Evolutionary conservation across 345 rosid genomes (phyloP).

Genomic region (Draba incana): DNA sequence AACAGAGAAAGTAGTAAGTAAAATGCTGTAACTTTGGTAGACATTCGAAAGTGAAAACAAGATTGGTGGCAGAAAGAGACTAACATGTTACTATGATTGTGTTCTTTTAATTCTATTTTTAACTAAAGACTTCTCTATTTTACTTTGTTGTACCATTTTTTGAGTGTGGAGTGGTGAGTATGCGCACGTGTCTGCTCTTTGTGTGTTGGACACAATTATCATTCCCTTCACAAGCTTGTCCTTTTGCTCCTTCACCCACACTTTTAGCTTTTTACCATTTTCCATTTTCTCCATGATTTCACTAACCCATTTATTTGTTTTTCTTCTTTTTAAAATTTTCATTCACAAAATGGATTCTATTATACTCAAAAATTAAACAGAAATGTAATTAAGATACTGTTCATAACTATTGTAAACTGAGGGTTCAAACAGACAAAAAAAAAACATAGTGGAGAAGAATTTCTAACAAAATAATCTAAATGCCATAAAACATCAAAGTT

Average conservation of each 20-base stretch:
- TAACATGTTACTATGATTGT: conserved; percentile 36
- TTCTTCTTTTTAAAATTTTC: not conserved
- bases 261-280: not conserved
- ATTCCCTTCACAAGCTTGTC: conserved; percentile 24
- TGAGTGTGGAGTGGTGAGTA: conserved; percentile 33
- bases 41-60: conserved; percentile 39
- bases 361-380: not conserved
- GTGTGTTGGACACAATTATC: conserved; percentile 61
- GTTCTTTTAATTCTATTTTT: conserved; percentile 16
- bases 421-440: conserved; percentile 12
- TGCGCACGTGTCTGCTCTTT: conserved; percentile 60
- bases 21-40: conserved; percentile 38
- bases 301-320: not conserved
- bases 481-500: conserved; percentile 11
- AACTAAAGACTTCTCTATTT: not conserved
- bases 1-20: conserved; percentile 8
- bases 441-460: conserved; percentile 19
- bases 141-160: conserved; percentile 1
- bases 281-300: not conserved
- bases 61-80: conserved; percentile 31
- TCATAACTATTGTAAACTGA: not conserved
- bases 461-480: conserved; percentile 16
- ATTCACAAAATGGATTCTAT: not conserved
- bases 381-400: not conserved
- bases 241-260: conserved; percentile 16